Evolutionary conservation across 257 asterid genomes (phyloP).

Genomic region (Solanum pinnatisectum): DNA sequence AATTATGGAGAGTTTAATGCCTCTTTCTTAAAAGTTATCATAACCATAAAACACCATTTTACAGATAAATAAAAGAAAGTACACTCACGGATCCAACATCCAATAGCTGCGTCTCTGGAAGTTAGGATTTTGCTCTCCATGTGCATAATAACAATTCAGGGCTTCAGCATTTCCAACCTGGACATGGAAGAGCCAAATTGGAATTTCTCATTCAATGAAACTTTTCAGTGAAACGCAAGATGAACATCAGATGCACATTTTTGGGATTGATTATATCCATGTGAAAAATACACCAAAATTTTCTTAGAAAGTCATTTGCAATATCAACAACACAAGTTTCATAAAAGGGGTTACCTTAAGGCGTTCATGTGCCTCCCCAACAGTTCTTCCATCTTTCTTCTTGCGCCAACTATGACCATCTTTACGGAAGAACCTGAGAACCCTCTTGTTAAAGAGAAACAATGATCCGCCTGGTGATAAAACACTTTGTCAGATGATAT

Average conservation of each 20-base stretch:
- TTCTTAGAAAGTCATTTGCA: background rate
- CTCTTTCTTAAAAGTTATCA: background rate
- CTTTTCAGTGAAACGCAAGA: background rate
- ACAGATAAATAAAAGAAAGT: background rate
- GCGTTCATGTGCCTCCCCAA: conserved; percentile 94
- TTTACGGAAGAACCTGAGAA: conserved; percentile 67
- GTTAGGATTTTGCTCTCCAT: conserved; percentile 68
- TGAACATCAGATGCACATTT: background rate
- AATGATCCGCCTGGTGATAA: conserved; percentile 63
- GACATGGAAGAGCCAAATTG: conserved; percentile 14
- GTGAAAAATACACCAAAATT: background rate
- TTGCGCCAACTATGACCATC: conserved; percentile 98
- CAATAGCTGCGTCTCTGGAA: conserved; percentile 96
- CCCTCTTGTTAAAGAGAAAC: conserved; percentile 77
- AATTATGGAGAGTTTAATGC: background rate
- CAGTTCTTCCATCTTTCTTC: conserved; percentile 80
- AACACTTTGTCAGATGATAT: background rate
- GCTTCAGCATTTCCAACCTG: conserved; percentile 95
- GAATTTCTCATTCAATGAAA: conserved; percentile 4
- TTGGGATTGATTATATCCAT: background rate
- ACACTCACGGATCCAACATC: conserved; percentile 90
- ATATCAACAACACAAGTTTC: background rate
- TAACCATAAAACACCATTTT: background rate
- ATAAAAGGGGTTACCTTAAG: conserved; percentile 54
- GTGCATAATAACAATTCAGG: conserved; percentile 91